These are phyloP conservation scores for Maudiozyma bulderi DNA, from an alignment of 805 yeast species.

Conservation along the genomic window DNA sequence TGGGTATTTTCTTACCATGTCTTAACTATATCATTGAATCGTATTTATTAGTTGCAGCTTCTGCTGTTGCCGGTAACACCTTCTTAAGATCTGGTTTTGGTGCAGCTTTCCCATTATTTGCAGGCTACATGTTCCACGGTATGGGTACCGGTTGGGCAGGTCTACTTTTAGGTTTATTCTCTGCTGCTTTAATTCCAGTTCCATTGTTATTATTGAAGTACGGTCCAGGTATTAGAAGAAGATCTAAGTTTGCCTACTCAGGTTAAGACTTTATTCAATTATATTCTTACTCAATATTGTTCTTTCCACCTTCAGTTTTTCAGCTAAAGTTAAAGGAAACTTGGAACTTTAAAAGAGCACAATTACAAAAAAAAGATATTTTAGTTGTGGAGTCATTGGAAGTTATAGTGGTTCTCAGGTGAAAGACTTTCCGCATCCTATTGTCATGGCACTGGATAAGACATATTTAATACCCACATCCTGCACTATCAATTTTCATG, in stretches of 20 bases:
- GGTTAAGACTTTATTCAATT: conserved; percentile 1
- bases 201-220: conserved; percentile 55
- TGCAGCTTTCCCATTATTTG: conserved; percentile 64
- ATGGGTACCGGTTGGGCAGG: conserved; percentile 79
- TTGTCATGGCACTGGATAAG: too few relatives aligned
- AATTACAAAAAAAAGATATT: too few relatives aligned
- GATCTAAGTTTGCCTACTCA: conserved; percentile 46
- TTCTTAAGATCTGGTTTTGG: conserved; percentile 60
- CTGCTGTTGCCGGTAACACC: conserved; percentile 68
- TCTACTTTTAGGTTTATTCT: conserved; percentile 53
- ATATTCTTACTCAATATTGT: background rate
- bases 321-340: too few relatives aligned
- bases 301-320: too few relatives aligned
- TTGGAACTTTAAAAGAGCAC: too few relatives aligned
- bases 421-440: too few relatives aligned
- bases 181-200: conserved; percentile 49
- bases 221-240: conserved; percentile 47
- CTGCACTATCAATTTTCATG: too few relatives aligned
- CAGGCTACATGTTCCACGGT: conserved; percentile 55
- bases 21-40: conserved; percentile 66
- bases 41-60: conserved; percentile 63
- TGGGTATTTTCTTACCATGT: conserved; percentile 58
- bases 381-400: too few relatives aligned
- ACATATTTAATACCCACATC: too few relatives aligned
- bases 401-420: too few relatives aligned